Percentiles rank a stretch among this genome's conserved stretches.
Conservation (phyloP, 768 basidiomycete species). For the Termitomyces heimii region DNA sequence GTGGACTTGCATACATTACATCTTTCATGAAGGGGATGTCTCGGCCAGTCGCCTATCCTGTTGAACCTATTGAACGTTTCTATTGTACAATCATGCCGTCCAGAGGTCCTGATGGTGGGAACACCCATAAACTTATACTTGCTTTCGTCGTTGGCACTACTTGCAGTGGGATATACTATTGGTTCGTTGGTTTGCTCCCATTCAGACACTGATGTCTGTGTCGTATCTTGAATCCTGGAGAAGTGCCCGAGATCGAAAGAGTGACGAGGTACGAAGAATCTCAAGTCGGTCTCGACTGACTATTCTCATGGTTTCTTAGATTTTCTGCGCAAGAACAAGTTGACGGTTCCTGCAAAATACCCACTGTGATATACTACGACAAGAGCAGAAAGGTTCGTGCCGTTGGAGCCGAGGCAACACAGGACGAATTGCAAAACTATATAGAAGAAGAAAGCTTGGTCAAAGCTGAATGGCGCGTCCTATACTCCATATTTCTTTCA, state of each 20-base stretch:
- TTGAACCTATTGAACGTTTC: neutral
- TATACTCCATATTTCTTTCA: neutral
- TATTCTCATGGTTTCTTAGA: slow-evolving; percentile 18
- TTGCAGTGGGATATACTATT: slow-evolving; percentile 42
- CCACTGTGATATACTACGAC: slow-evolving; percentile 44
- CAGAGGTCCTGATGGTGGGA: slow-evolving; percentile 6
- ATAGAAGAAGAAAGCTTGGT: slow-evolving; percentile 43
- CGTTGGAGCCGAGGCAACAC: slow-evolving; percentile 39
- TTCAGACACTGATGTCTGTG: neutral
- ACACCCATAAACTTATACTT: slow-evolving; percentile 24
- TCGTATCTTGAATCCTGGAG: slow-evolving; percentile 34
- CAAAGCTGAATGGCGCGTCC: slow-evolving; percentile 41
- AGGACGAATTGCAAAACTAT: slow-evolving; percentile 18
- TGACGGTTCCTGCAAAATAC: slow-evolving; percentile 45
- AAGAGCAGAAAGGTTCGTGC: slow-evolving; percentile 30
- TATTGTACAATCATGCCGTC: neutral
- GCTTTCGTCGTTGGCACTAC: slow-evolving; percentile 46
- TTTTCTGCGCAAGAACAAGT: slow-evolving; percentile 43
- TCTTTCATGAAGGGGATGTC: neutral
- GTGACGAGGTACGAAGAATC: slow-evolving; percentile 29
- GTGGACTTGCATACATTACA: neutral
- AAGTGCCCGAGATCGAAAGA: slow-evolving; percentile 34
- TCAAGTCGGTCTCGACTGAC: neutral
- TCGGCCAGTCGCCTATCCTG: neutral
- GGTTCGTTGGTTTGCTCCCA: slow-evolving; percentile 6